phyloP scores from a whole-genome alignment of 1,284 basidiomycete species.

The Leccinum proximum region DNA sequence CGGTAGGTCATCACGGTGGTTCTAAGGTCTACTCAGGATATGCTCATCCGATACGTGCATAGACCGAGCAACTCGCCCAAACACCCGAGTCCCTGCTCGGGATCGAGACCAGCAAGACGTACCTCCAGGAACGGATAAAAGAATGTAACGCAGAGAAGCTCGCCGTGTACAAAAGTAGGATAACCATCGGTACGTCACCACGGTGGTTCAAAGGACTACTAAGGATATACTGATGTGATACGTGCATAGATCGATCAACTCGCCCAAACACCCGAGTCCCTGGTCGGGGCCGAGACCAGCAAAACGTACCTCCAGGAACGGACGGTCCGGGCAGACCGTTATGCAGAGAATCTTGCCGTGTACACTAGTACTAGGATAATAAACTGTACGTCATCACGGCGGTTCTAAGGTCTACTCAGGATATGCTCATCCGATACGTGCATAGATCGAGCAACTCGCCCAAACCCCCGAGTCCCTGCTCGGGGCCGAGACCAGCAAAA shows the following conservation, averaged over 20 bases:
- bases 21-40: no score
- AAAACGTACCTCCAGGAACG: slow-evolving; percentile 79
- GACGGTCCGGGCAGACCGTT: slow-evolving; percentile 55
- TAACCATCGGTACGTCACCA: slow-evolving; percentile 43
- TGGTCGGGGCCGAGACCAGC: slow-evolving; percentile 77
- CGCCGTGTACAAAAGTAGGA: no score
- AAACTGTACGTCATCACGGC: slow-evolving; percentile 43
- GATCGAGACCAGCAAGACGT: no score
- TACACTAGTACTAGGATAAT: slow-evolving; percentile 71
- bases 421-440: slow-evolving; percentile 12
- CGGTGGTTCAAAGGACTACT: background rate
- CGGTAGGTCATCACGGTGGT: no score
- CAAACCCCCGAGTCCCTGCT: slow-evolving; percentile 72
- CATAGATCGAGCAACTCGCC: slow-evolving; percentile 61
- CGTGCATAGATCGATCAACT: slow-evolving; percentile 55
- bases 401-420: background rate
- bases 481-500: slow-evolving; percentile 57
- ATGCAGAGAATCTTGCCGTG: slow-evolving; percentile 81
- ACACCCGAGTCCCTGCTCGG: no score
- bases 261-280: slow-evolving; percentile 69
- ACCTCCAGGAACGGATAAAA: no score
- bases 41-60: no score
- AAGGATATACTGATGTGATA: slow-evolving; percentile 12
- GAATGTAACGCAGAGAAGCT: no score
- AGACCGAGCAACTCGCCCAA: no score